Conservation (phyloP, 768 basidiomycete species). For the Mycena capillaripes region DNA sequence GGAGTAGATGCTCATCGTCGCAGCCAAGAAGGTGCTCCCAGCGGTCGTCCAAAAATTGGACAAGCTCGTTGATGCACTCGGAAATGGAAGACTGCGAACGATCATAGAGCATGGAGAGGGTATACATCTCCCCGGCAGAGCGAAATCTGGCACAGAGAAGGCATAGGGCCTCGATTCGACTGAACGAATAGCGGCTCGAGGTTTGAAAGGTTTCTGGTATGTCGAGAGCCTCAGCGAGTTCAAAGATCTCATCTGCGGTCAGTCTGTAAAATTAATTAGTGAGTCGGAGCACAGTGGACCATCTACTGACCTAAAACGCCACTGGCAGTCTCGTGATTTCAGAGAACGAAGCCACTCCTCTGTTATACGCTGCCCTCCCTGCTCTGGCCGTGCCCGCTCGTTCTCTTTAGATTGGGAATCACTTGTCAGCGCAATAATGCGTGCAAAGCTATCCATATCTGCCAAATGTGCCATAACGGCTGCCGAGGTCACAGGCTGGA, state of each 20-base stretch:
- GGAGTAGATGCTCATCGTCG: slow-evolving; percentile 27
- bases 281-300: background rate
- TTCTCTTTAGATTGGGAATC: background rate
- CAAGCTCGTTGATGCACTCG: slow-evolving; percentile 34
- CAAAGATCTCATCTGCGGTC: slow-evolving; percentile 6
- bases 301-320: slow-evolving; percentile 3
- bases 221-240: slow-evolving; percentile 1
- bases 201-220: slow-evolving; percentile 29
- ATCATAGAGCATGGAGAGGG: slow-evolving; percentile 29
- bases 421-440: background rate
- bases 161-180: slow-evolving; percentile 27
- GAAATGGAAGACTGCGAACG: slow-evolving; percentile 36
- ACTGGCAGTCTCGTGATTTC: slow-evolving; percentile 1
- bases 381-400: background rate
- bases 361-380: slow-evolving; percentile 25
- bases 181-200: slow-evolving; percentile 9
- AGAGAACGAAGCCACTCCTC: slow-evolving; percentile 27
- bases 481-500: background rate
- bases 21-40: slow-evolving; percentile 40
- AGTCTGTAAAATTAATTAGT: slow-evolving; percentile 5
- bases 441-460: background rate
- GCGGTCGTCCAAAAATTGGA: slow-evolving; percentile 28
- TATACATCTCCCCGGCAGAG: slow-evolving; percentile 32
- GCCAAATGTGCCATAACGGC: background rate
- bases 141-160: slow-evolving; percentile 34